Evolutionary conservation across 345 rosid genomes (phyloP).

Genomic region (Salix viminalis): DNA sequence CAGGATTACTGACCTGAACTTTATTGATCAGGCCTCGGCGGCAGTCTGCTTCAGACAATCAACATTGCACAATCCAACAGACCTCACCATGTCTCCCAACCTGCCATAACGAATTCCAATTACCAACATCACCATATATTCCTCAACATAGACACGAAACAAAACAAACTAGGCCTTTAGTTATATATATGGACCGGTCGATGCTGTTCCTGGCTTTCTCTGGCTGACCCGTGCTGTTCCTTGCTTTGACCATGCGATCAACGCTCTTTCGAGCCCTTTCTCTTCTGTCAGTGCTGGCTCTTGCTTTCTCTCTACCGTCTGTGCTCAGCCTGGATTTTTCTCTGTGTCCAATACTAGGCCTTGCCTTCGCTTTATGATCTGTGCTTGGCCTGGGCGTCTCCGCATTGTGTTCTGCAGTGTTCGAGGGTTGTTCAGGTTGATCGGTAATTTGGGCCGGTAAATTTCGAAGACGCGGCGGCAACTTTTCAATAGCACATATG

Average conservation of each 20-base stretch:
- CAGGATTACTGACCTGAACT: background rate
- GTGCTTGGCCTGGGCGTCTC: slow-evolving; percentile 36
- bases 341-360: slow-evolving; percentile 39
- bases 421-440: slow-evolving; percentile 18
- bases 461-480: slow-evolving; percentile 28
- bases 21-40: slow-evolving; percentile 33
- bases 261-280: slow-evolving; percentile 55
- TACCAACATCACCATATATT: background rate
- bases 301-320: slow-evolving; percentile 40
- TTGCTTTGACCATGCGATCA: slow-evolving; percentile 43
- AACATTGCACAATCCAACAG: slow-evolving; percentile 72
- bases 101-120: slow-evolving; percentile 34
- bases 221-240: slow-evolving; percentile 58
- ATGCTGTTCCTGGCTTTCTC: slow-evolving; percentile 77
- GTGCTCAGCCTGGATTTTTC: slow-evolving; percentile 60
- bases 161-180: background rate
- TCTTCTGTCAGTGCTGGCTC: slow-evolving; percentile 42
- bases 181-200: slow-evolving; percentile 55
- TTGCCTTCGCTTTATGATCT: slow-evolving; percentile 36
- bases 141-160: background rate
- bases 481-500: slow-evolving; percentile 64
- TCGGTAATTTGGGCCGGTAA: slow-evolving; percentile 25
- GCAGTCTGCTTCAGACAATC: slow-evolving; percentile 64
- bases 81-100: slow-evolving; percentile 73
- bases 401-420: slow-evolving; percentile 1